phyloP scores from a whole-genome alignment of 2,329 filamentous ascomycete species.

The Magnaporthiopsis rhizophila region DNA sequence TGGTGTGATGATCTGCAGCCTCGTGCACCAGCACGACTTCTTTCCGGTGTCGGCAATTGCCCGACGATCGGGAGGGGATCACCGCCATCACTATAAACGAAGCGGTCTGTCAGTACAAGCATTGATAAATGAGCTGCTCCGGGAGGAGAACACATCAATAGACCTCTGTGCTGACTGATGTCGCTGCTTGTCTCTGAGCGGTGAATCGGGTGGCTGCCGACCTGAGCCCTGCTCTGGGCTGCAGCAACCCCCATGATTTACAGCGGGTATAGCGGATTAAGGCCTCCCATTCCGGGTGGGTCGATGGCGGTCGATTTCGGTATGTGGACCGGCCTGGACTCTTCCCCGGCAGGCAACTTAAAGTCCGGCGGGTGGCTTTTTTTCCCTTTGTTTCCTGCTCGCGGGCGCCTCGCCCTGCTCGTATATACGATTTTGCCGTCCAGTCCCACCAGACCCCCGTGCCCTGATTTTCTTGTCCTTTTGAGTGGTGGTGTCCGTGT shows the following conservation, averaged over 20 bases:
- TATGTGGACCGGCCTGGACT: neutral
- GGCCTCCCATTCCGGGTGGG: neutral
- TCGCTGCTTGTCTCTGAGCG: neutral
- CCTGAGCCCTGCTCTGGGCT: neutral
- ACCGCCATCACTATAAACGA: too few species aligned
- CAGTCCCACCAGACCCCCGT: neutral
- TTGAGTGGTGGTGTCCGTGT: neutral
- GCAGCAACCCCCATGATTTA: neutral
- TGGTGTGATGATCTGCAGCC: neutral
- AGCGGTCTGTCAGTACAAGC: too few species aligned
- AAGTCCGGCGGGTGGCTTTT: neutral
- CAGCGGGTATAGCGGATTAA: neutral
- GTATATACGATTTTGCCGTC: neutral
- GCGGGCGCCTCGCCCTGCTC: neutral
- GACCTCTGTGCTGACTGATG: too few species aligned
- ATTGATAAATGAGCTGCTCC: too few species aligned
- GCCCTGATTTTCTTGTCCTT: neutral
- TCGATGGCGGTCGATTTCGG: neutral
- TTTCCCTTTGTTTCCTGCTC: neutral
- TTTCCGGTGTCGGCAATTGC: too few species aligned
- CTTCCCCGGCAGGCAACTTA: constrained; percentile 5
- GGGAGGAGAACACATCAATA: too few species aligned
- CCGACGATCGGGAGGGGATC: too few species aligned
- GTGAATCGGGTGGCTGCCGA: neutral
- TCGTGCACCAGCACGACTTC: too few species aligned